phyloP scores from a whole-genome alignment of 2,329 filamentous ascomycete species.

The Alternaria sp. region DNA sequence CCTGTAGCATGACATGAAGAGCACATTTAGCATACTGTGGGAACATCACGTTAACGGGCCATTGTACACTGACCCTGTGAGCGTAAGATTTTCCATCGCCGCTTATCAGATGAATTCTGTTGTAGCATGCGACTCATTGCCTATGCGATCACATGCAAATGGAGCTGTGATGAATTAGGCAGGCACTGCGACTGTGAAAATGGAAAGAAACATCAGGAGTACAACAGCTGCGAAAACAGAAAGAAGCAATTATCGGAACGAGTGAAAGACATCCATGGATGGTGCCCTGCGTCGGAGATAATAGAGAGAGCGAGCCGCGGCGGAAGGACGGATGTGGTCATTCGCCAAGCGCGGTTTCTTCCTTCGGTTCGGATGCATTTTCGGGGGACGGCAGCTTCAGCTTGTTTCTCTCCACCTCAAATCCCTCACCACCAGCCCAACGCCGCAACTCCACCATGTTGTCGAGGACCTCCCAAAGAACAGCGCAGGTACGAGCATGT shows the following conservation, averaged over 20 bases:
- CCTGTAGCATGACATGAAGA: background rate
- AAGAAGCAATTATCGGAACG: background rate
- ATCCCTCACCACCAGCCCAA: constrained; percentile 43
- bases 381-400: constrained; percentile 41
- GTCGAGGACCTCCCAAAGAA: constrained; percentile 53
- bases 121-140: background rate
- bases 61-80: background rate
- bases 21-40: background rate
- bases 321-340: constrained; percentile 34
- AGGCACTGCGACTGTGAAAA: background rate
- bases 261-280: background rate
- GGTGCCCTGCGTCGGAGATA: background rate
- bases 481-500: constrained; percentile 55
- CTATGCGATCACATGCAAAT: constrained; percentile 4
- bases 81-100: background rate
- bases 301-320: constrained; percentile 20
- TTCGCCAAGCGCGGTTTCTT: constrained; percentile 37
- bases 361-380: constrained; percentile 39
- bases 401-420: constrained; percentile 41
- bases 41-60: background rate
- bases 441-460: constrained; percentile 50
- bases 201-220: background rate
- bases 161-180: background rate
- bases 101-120: background rate
- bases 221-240: background rate